Percentiles rank a stretch among this genome's conserved stretches.
phyloP scores from a whole-genome alignment of 768 basidiomycete species.

The Leccinum disarticulatum region DNA sequence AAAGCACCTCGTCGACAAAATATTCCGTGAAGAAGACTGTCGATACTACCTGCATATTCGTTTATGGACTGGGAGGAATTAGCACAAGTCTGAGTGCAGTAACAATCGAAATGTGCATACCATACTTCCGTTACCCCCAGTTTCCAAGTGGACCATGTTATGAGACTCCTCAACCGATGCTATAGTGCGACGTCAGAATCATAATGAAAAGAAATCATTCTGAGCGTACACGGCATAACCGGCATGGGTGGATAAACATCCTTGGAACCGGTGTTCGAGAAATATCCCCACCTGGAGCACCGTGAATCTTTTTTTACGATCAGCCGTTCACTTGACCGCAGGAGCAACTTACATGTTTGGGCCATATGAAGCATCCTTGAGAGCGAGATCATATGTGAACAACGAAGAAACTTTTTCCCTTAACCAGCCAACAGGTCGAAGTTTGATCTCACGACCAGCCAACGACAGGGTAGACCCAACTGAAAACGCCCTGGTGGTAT shows the following conservation, averaged over 20 bases:
- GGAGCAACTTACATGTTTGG: slow-evolving; percentile 16
- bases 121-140: slow-evolving; percentile 19
- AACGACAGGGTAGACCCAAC: background rate
- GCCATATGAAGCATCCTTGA: slow-evolving; percentile 6
- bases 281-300: slow-evolving; percentile 19
- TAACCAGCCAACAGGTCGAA: slow-evolving; percentile 14
- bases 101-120: slow-evolving; percentile 1
- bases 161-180: slow-evolving; percentile 22
- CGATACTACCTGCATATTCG: slow-evolving; percentile 20
- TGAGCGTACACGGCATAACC: slow-evolving; percentile 6
- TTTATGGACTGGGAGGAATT: slow-evolving; percentile 4
- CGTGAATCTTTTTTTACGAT: background rate
- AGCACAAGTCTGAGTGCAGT: background rate
- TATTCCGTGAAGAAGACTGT: background rate
- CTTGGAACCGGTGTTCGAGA: background rate
- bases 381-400: slow-evolving; percentile 17
- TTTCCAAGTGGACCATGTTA: slow-evolving; percentile 19
- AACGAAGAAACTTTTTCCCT: slow-evolving; percentile 15
- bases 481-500: slow-evolving; percentile 10
- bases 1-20: background rate
- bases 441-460: fast-evolving
- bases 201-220: background rate
- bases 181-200: background rate
- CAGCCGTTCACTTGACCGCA: background rate
- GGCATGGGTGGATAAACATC: slow-evolving; percentile 4